These are phyloP conservation scores for Ambrosiella beaveri DNA, from an alignment of 2,329 filamentous ascomycete genomes.

Conservation along the genomic window DNA sequence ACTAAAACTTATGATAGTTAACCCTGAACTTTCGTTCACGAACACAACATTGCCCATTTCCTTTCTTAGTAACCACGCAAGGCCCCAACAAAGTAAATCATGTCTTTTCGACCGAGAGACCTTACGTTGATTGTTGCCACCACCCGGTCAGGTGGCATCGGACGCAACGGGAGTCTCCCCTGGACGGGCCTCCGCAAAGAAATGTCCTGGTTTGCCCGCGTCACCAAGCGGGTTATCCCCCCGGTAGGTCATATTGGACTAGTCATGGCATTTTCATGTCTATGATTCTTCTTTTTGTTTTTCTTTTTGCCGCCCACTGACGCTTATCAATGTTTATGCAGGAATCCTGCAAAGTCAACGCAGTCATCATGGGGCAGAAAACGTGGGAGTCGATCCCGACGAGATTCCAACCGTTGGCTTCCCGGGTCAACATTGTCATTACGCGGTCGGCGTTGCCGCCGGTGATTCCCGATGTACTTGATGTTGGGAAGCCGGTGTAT, in stretches of 20 bases:
- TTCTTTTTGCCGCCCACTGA: not conserved
- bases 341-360: slow-evolving; percentile 35
- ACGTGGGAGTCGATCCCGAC: slow-evolving; percentile 84
- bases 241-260: slow-evolving; percentile 18
- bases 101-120: slow-evolving; percentile 22
- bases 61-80: not conserved
- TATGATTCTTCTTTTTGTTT: not conserved
- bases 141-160: slow-evolving; percentile 81
- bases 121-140: slow-evolving; percentile 90
- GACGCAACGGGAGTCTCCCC: slow-evolving; percentile 58
- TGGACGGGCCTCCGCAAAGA: slow-evolving; percentile 82
- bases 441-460: slow-evolving; percentile 31
- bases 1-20: no score
- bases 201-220: slow-evolving; percentile 87
- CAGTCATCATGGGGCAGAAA: slow-evolving; percentile 93
- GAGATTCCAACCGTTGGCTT: slow-evolving; percentile 61
- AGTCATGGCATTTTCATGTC: no score
- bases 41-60: no score
- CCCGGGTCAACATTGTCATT: slow-evolving; percentile 68
- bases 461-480: not conserved
- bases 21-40: no score
- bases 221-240: slow-evolving; percentile 51
- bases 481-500: slow-evolving; percentile 26
- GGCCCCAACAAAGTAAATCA: no score
- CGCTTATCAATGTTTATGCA: not conserved